phyloP scores from a whole-genome alignment of 768 basidiomycete species.

The Antrodiella citrinella region DNA sequence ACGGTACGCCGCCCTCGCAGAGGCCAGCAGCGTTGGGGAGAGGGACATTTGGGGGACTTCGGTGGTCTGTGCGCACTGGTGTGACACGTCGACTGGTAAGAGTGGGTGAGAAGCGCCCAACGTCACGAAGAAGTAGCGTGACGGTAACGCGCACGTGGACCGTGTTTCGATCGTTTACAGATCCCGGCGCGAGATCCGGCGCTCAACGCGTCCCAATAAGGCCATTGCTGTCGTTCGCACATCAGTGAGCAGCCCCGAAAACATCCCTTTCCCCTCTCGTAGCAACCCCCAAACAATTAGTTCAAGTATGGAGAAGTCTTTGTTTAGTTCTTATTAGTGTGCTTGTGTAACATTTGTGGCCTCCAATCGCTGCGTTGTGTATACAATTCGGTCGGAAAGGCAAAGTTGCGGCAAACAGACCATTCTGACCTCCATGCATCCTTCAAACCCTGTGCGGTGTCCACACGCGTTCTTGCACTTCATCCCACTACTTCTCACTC shows the following conservation, averaged over 20 bases:
- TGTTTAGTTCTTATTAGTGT: neutral
- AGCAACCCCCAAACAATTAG: neutral
- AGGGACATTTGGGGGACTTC: slow-evolving; percentile 17
- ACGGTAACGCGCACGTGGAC: slow-evolving; percentile 10
- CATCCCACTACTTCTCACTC: neutral
- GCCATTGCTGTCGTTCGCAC: slow-evolving; percentile 17
- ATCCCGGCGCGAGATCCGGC: slow-evolving; percentile 17
- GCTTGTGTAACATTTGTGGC: neutral
- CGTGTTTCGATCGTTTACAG: slow-evolving; percentile 14
- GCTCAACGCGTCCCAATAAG: slow-evolving; percentile 21
- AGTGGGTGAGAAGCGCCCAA: neutral
- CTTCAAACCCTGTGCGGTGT: neutral
- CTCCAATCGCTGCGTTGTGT: neutral
- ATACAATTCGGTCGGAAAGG: neutral
- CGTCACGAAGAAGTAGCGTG: neutral
- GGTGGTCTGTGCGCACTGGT: neutral
- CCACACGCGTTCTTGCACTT: neutral
- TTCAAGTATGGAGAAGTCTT: too few relatives aligned
- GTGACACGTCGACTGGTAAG: slow-evolving; percentile 2
- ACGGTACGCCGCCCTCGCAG: slow-evolving; percentile 70
- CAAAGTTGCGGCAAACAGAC: neutral
- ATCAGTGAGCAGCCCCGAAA: slow-evolving; percentile 9
- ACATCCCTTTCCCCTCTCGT: slow-evolving; percentile 1
- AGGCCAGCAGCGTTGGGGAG: slow-evolving; percentile 38
- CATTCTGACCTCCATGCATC: neutral